Evolutionary conservation across 2,329 filamentous ascomycete species (phyloP).

Genomic region (Podosphaera xanthii): DNA sequence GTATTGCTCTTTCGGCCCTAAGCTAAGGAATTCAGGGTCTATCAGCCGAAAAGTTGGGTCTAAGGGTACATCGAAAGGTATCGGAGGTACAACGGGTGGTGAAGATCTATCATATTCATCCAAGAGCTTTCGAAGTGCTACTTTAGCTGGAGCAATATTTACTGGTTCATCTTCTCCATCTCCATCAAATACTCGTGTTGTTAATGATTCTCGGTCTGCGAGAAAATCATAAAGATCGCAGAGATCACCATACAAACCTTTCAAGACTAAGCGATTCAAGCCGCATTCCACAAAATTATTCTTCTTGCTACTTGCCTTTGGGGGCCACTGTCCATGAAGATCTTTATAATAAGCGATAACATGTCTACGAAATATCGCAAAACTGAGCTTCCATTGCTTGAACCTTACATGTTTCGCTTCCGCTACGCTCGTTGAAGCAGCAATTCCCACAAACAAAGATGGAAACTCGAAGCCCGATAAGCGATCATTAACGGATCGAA

Average conservation of each 20-base stretch:
- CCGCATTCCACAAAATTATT: slow-evolving; percentile 71
- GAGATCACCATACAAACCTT: slow-evolving; percentile 66
- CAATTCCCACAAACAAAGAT: slow-evolving; percentile 67
- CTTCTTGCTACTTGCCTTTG: slow-evolving; percentile 78
- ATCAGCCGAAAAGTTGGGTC: slow-evolving; percentile 47
- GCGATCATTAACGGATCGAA: slow-evolving; percentile 45
- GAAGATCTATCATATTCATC: slow-evolving; percentile 76
- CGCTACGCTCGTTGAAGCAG: slow-evolving; percentile 54
- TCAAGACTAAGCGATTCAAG: slow-evolving; percentile 62
- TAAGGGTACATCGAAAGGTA: slow-evolving; percentile 72
- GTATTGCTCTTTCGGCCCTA: slow-evolving; percentile 50
- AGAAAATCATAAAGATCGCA: slow-evolving; percentile 72
- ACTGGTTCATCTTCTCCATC: slow-evolving; percentile 29
- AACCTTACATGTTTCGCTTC: slow-evolving; percentile 65
- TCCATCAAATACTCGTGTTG: slow-evolving; percentile 44
- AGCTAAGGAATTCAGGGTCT: slow-evolving; percentile 33
- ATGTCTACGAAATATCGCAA: slow-evolving; percentile 45
- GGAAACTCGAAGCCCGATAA: slow-evolving; percentile 85
- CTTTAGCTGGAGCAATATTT: slow-evolving; percentile 33
- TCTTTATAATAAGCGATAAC: slow-evolving; percentile 40
- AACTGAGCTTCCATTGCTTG: slow-evolving; percentile 60
- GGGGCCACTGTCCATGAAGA: slow-evolving; percentile 60
- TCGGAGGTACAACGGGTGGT: slow-evolving; percentile 71
- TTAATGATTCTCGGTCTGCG: slow-evolving; percentile 57
- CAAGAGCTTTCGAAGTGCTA: slow-evolving; percentile 56